A percentile compares a stretch with the other conserved stretches of the same genome.
Conservation (phyloP, 176 grass and related monocot genomes). For the Avena atlantica region DNA sequence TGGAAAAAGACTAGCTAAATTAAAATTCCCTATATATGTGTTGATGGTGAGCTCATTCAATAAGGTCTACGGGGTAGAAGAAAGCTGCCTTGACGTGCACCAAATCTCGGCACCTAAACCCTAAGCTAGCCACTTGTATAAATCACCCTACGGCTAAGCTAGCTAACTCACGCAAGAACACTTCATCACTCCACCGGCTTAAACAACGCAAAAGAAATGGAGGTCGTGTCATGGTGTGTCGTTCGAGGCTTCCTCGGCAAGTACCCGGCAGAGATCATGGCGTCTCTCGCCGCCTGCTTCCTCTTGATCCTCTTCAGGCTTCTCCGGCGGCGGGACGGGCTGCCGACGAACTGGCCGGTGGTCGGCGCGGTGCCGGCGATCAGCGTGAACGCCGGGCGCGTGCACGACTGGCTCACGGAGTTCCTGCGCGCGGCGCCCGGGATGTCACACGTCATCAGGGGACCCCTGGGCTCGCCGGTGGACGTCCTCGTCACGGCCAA, state of each 20-base stretch:
- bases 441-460: conserved; percentile 49
- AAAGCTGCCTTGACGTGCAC: conserved; percentile 41
- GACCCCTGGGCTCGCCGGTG: conserved; percentile 48
- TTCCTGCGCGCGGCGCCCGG: conserved; percentile 29
- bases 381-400: conserved; percentile 22
- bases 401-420: conserved; percentile 64
- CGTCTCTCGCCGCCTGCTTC: conserved; percentile 44
- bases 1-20: neutral
- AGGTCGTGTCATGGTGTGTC: conserved; percentile 45
- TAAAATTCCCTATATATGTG: neutral
- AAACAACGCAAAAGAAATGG: conserved; percentile 38
- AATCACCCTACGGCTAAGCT: neutral
- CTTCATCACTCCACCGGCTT: conserved; percentile 7
- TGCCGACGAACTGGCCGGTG: conserved; percentile 74
- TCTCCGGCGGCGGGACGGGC: neutral
- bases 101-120: conserved; percentile 39
- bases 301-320: conserved; percentile 29
- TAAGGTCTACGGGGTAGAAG: conserved; percentile 24
- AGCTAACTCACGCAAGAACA: neutral
- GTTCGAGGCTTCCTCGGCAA: conserved; percentile 33
- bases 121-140: conserved; percentile 42
- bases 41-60: conserved; percentile 19
- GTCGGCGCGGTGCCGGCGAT: conserved; percentile 61
- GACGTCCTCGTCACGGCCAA: conserved; percentile 69
- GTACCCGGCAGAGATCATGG: conserved; percentile 50